Percentiles rank a stretch among this genome's conserved stretches.
Conservation (phyloP, 1,139 yeast genomes). For the Groenewaldozyma auringiensis region DNA sequence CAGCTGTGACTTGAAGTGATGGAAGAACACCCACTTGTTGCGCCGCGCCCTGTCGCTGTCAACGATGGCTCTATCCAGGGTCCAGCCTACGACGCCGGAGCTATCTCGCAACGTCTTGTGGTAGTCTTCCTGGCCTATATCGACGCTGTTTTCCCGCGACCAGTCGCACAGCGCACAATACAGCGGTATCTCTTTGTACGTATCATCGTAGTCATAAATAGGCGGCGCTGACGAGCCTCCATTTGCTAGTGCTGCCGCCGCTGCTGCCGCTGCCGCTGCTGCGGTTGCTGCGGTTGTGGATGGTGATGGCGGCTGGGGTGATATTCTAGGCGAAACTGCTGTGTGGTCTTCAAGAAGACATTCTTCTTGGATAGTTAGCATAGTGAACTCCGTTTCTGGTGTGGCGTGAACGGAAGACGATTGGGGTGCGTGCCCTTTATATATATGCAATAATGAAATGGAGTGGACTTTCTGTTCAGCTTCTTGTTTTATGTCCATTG, state of each 20-base stretch:
- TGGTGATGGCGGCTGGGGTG: background rate
- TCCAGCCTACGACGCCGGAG: too few species aligned
- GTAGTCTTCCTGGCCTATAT: too few species aligned
- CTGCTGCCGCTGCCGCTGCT: background rate
- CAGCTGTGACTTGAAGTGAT: conserved; percentile 22
- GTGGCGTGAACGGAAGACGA: too few species aligned
- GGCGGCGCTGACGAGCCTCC: too few species aligned
- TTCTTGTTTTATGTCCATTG: too few species aligned
- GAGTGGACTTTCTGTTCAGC: too few species aligned
- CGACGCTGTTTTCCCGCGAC: background rate
- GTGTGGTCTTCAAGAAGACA: background rate
- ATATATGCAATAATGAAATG: too few species aligned
- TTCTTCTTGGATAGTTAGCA: background rate
- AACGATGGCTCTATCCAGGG: too few species aligned
- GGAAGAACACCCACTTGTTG: conserved; percentile 20
- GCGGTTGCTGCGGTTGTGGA: background rate
- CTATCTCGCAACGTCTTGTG: too few species aligned
- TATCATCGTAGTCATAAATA: background rate
- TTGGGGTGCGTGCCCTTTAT: too few species aligned
- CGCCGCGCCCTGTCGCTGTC: too few species aligned
- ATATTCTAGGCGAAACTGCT: background rate
- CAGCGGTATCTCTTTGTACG: background rate
- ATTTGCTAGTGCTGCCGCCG: background rate
- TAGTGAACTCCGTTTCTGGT: too few species aligned
- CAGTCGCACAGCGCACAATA: background rate